Evolutionary conservation across 2,329 filamentous ascomycete genomes (phyloP).

Genomic region (Pseudocercospora fuligena): DNA sequence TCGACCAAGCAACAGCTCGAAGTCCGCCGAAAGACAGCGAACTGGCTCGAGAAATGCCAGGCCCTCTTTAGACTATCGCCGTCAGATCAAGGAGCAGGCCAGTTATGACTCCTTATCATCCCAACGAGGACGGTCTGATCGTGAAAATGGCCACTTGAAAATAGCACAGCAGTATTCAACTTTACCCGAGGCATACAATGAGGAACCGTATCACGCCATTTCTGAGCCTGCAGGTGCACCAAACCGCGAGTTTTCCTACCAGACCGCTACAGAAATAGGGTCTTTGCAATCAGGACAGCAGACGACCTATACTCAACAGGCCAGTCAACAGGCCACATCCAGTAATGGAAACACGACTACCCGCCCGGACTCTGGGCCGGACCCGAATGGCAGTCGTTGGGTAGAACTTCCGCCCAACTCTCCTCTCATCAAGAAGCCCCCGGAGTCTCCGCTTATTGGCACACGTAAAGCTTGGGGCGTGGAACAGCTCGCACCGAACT

Average conservation of each 20-base stretch:
- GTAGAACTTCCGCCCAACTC: slow-evolving; percentile 3
- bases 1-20: neutral
- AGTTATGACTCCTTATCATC: neutral
- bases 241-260: neutral
- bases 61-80: neutral
- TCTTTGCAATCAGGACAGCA: neutral
- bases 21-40: neutral
- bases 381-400: neutral
- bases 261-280: neutral
- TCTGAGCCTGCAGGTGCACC: neutral
- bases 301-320: neutral
- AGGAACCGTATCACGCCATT: slow-evolving; percentile 1
- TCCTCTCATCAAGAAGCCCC: slow-evolving; percentile 1
- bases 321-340: neutral
- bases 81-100: neutral
- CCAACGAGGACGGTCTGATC: neutral
- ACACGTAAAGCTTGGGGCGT: slow-evolving; percentile 3
- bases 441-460: neutral
- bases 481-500: slow-evolving; percentile 3
- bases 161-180: neutral
- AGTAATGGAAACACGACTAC: neutral
- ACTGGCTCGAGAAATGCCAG: neutral
- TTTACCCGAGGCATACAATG: neutral
- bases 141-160: neutral
- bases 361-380: neutral